phyloP scores from a whole-genome alignment of 345 rosid species.

The Sisymbrium irio region DNA sequence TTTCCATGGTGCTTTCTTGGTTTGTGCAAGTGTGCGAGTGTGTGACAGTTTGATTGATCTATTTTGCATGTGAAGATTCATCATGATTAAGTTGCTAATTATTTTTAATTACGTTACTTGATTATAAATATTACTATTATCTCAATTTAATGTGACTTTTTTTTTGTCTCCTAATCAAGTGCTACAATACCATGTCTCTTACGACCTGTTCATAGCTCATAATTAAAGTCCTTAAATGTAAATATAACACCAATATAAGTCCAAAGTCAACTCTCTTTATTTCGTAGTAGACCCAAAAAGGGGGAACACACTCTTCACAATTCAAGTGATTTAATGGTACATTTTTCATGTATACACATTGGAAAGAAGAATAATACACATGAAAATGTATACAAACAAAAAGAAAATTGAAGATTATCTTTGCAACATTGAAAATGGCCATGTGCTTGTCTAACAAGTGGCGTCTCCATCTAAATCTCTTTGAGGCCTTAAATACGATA shows the following conservation, averaged over 20 bases:
- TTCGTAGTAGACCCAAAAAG: background rate
- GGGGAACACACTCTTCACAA: background rate
- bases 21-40: background rate
- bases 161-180: background rate
- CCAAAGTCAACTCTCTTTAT: background rate
- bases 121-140: background rate
- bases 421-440: slow-evolving; percentile 8
- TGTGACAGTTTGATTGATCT: slow-evolving; percentile 1
- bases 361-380: background rate
- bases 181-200: background rate
- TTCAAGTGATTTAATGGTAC: background rate
- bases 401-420: background rate
- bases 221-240: background rate
- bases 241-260: background rate
- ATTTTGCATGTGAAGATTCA: slow-evolving; percentile 27
- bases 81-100: slow-evolving; percentile 19
- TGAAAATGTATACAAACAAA: background rate
- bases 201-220: background rate
- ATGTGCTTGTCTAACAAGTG: slow-evolving; percentile 26
- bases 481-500: background rate
- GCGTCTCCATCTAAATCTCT: slow-evolving; percentile 21
- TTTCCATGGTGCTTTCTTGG: slow-evolving; percentile 1
- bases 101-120: background rate
- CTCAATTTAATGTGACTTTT: background rate
- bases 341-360: slow-evolving; percentile 13